A percentile compares a stretch with the other conserved stretches of the same genome.
Conservation (phyloP, 148 eudicot species). For the Mesembryanthemum crystallinum region DNA sequence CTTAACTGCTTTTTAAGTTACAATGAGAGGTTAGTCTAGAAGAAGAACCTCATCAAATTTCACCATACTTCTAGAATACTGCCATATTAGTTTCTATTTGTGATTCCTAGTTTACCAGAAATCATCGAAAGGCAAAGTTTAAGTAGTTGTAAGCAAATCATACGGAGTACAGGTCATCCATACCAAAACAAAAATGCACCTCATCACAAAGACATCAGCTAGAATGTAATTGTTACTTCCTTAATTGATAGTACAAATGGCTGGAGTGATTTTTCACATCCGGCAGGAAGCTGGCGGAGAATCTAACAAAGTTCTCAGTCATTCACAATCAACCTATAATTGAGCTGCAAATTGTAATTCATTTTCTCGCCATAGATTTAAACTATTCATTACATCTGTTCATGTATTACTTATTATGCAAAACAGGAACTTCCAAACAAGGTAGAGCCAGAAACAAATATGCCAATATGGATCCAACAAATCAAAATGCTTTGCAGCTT, state of each 20-base stretch:
- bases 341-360: not conserved
- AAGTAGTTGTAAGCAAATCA: not conserved
- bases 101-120: not conserved
- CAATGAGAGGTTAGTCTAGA: not conserved
- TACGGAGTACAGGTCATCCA: too few species aligned
- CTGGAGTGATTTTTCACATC: not conserved
- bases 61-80: not conserved
- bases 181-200: not conserved
- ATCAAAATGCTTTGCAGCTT: constrained; percentile 3
- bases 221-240: not conserved
- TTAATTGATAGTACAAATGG: not conserved
- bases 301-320: too few species aligned
- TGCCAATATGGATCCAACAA: not conserved
- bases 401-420: not conserved
- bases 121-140: not conserved
- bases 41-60: not conserved
- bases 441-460: constrained; percentile 1
- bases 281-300: not conserved
- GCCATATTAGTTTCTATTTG: not conserved
- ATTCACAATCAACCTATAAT: not conserved
- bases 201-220: not conserved
- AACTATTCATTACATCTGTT: not conserved
- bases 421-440: not conserved
- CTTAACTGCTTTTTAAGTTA: not conserved
- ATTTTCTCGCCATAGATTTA: not conserved